A percentile compares a stretch with the other conserved stretches of the same genome.
phyloP scores from a whole-genome alignment of 2,329 filamentous ascomycete genomes.

The Microdochium bolleyi region DNA sequence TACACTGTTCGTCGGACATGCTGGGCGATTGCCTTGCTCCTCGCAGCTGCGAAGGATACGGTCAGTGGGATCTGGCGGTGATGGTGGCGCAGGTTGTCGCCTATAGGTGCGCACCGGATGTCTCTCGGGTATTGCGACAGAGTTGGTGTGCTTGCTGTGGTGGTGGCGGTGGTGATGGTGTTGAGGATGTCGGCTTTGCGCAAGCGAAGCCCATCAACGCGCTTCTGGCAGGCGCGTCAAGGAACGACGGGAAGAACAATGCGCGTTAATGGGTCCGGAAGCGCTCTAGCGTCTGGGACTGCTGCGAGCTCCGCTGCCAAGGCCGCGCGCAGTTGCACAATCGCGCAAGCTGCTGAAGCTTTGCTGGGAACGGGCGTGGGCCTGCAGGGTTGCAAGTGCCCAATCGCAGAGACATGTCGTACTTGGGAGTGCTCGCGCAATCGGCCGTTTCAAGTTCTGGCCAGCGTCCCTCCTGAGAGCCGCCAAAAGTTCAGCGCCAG shows the following conservation, averaged over 20 bases:
- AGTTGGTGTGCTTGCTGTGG: not conserved
- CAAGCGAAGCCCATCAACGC: not conserved
- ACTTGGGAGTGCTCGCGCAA: not conserved
- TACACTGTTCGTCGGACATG: not conserved
- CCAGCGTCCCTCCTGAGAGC: not conserved
- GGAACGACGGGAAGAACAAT: not conserved
- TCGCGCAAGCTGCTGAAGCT: not conserved
- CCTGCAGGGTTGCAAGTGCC: not conserved
- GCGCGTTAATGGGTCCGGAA: not conserved
- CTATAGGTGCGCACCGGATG: too few relatives aligned
- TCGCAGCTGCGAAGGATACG: not conserved
- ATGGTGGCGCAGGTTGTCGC: too few relatives aligned
- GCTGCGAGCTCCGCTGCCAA: not conserved
- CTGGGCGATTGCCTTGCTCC: not conserved
- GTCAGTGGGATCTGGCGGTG: too few relatives aligned
- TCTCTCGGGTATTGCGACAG: too few relatives aligned
- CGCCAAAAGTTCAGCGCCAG: not conserved
- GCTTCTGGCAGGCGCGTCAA: not conserved
- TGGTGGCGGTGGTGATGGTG: not conserved
- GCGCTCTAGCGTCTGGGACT: not conserved
- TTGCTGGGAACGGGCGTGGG: not conserved
- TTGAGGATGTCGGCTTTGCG: not conserved
- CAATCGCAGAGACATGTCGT: not conserved
- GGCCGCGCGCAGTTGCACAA: not conserved
- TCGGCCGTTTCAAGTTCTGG: not conserved